These are phyloP conservation scores for Fusarium anthophilum DNA, from an alignment of 2,329 filamentous ascomycete species.

Conservation along the genomic window DNA sequence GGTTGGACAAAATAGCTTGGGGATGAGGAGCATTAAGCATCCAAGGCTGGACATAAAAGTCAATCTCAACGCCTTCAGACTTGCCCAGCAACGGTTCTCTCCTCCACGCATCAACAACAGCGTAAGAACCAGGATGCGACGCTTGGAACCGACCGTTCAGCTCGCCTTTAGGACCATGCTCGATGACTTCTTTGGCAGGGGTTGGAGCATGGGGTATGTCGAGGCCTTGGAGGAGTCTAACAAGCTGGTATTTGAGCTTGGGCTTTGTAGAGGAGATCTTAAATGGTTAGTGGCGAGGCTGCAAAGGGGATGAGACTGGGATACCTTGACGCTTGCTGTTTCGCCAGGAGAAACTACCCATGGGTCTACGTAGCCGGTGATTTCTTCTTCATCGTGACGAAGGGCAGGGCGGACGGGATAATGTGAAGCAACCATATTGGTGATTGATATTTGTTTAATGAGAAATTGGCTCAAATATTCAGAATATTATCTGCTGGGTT, in stretches of 20 bases:
- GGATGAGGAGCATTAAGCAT: not conserved
- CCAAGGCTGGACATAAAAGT: not conserved
- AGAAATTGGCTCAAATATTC: not conserved
- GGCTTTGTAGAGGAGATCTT: not conserved
- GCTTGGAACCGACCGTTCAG: fast-evolving
- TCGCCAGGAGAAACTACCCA: not conserved
- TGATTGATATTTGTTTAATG: not conserved
- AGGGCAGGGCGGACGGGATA: not conserved
- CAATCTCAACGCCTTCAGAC: not conserved
- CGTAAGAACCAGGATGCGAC: not conserved
- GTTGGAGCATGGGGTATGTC: not conserved
- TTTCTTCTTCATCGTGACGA: not conserved
- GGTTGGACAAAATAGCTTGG: not conserved
- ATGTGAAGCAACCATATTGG: not conserved
- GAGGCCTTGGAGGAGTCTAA: not conserved
- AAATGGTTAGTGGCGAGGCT: not conserved
- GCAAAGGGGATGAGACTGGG: fast-evolving
- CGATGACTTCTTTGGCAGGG: not conserved
- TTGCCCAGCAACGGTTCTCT: not conserved
- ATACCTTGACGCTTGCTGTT: not conserved
- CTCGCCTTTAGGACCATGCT: not conserved
- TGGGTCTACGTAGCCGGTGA: not conserved
- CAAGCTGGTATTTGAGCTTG: not conserved
- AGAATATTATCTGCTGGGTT: not conserved
- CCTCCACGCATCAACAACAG: not conserved